phyloP scores from a whole-genome alignment of 495 filamentous ascomycete species.

The Daldinia grandis region DNA sequence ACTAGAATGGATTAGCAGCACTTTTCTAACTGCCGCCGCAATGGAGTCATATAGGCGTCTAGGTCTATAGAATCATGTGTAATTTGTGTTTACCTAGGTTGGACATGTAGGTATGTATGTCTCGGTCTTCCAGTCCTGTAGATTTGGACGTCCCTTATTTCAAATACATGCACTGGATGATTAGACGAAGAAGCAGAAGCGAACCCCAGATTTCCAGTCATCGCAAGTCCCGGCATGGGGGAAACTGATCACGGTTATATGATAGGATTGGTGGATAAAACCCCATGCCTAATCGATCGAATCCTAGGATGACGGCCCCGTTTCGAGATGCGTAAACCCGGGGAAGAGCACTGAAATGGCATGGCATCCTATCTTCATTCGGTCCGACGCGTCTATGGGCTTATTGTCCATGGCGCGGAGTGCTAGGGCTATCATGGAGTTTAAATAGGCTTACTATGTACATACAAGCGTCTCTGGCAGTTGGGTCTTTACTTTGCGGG shows the following conservation, averaged over 20 bases:
- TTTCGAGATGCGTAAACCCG: conserved; percentile 34
- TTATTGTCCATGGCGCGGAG: conserved; percentile 11
- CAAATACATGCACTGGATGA: conserved; percentile 12
- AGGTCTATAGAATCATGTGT: background rate
- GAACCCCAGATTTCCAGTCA: conserved; percentile 32
- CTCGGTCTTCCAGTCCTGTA: conserved; percentile 8
- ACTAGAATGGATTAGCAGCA: conserved; percentile 7
- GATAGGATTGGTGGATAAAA: conserved; percentile 36
- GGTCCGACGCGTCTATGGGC: conserved; percentile 29
- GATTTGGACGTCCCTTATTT: conserved; percentile 3
- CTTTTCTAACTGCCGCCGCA: conserved; percentile 9
- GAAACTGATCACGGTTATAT: conserved; percentile 13
- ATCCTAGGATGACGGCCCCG: conserved; percentile 18
- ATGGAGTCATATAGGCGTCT: background rate
- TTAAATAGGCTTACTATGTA: conserved; percentile 23
- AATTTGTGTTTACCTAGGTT: too few relatives aligned
- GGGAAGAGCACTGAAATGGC: conserved; percentile 33
- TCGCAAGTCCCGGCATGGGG: conserved; percentile 22
- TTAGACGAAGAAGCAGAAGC: conserved; percentile 16
- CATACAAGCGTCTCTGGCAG: conserved; percentile 15
- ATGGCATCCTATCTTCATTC: conserved; percentile 29
- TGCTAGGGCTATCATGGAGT: conserved; percentile 13
- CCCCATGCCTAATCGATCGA: conserved; percentile 15
- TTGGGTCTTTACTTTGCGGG: conserved; percentile 31
- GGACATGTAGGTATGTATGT: conserved; percentile 2